phyloP scores from a whole-genome alignment of 208 protist species.

The Leishmania lainsoni region DNA sequence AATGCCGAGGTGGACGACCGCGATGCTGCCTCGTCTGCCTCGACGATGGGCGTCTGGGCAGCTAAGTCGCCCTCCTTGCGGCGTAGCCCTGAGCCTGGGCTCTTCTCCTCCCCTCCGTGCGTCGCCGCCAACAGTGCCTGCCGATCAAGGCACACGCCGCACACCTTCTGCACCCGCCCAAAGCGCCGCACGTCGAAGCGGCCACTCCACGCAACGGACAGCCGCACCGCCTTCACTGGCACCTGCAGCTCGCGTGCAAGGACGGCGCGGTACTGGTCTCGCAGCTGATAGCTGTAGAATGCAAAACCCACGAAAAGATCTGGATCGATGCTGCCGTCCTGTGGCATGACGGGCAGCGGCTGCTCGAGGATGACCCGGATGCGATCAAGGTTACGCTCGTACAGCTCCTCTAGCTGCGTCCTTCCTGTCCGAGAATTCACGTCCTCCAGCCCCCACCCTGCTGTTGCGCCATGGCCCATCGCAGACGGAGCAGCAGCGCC shows the following conservation, averaged over 20 bases:
- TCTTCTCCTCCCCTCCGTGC: not conserved
- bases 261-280: slow-evolving; percentile 82
- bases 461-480: not conserved
- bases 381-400: slow-evolving; percentile 54
- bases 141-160: slow-evolving; percentile 59
- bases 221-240: slow-evolving; percentile 57
- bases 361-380: slow-evolving; percentile 68
- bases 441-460: slow-evolving; percentile 62
- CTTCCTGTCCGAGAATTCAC: slow-evolving; percentile 59
- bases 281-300: slow-evolving; percentile 80
- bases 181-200: slow-evolving; percentile 81
- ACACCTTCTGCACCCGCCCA: slow-evolving; percentile 73
- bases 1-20: not conserved
- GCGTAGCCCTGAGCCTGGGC: not conserved
- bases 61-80: not conserved
- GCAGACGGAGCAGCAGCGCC: not conserved
- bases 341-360: slow-evolving; percentile 72
- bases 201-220: slow-evolving; percentile 86
- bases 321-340: slow-evolving; percentile 69
- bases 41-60: not conserved
- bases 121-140: slow-evolving; percentile 4
- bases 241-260: slow-evolving; percentile 64
- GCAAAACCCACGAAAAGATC: slow-evolving; percentile 87
- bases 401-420: slow-evolving; percentile 64
- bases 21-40: not conserved